Conservation (phyloP, 2,329 filamentous ascomycete genomes). For the Verticillium klebahnii region DNA sequence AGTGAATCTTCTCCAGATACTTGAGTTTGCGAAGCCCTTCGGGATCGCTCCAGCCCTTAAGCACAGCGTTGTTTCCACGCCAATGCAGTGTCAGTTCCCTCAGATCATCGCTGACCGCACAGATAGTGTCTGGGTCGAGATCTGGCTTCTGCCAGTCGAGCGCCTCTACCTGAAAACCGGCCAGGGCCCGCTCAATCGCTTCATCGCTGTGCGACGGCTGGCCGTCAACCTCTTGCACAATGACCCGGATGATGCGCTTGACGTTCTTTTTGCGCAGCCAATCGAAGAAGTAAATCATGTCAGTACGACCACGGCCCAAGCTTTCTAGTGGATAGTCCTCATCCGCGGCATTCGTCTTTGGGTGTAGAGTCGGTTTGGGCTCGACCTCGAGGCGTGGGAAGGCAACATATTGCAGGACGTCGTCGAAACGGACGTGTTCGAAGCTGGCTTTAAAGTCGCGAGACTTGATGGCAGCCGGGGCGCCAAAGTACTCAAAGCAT, state of each 20-base stretch:
- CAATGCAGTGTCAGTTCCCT: conserved; percentile 23
- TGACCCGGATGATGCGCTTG: conserved; percentile 16
- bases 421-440: conserved; percentile 18
- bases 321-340: not conserved
- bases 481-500: conserved; percentile 17
- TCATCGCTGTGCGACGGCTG: conserved; percentile 20
- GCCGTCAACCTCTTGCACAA: not conserved
- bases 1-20: conserved; percentile 17
- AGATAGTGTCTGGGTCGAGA: conserved; percentile 19
- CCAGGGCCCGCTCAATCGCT: conserved; percentile 20
- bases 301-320: conserved; percentile 10
- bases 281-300: conserved; percentile 21
- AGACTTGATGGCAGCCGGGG: conserved; percentile 7
- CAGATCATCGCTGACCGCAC: conserved; percentile 1
- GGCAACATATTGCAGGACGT: conserved; percentile 21
- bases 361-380: conserved; percentile 6
- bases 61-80: conserved; percentile 26
- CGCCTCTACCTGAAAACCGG: conserved; percentile 19
- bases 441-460: conserved; percentile 8
- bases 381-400: conserved; percentile 11
- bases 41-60: conserved; percentile 21
- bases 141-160: conserved; percentile 25
- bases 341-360: conserved; percentile 8
- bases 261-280: conserved; percentile 20
- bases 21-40: conserved; percentile 18